Conservation (phyloP, 768 basidiomycete species). For the Kwoniella heveanensis region DNA sequence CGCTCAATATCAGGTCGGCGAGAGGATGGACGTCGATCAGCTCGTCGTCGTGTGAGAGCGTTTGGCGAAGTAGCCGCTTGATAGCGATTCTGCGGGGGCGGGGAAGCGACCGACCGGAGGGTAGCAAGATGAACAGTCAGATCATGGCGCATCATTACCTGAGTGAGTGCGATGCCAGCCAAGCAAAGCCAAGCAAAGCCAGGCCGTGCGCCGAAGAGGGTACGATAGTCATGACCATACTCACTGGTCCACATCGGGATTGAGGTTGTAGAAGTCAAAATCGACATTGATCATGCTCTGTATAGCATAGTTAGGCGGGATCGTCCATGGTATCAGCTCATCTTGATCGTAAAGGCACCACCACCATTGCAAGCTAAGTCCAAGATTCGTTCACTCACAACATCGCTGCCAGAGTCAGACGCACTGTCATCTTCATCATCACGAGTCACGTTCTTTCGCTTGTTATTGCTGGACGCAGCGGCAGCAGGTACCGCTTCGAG, state of each 20-base stretch:
- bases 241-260: slow-evolving; percentile 77
- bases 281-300: slow-evolving; percentile 77
- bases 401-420: slow-evolving; percentile 51
- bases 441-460: slow-evolving; percentile 48
- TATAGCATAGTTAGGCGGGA: too few relatives aligned
- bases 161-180: too few relatives aligned
- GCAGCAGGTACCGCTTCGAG: slow-evolving; percentile 35
- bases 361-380: too few relatives aligned
- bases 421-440: slow-evolving; percentile 49
- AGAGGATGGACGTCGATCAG: slow-evolving; percentile 71
- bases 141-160: too few relatives aligned
- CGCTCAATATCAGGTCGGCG: slow-evolving; percentile 74
- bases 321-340: too few relatives aligned
- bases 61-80: slow-evolving; percentile 59
- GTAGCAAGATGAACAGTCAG: too few relatives aligned
- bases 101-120: background rate
- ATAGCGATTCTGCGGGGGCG: slow-evolving; percentile 59
- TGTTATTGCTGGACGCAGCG: slow-evolving; percentile 18
- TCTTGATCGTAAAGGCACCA: too few relatives aligned
- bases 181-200: too few relatives aligned
- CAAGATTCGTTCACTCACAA: slow-evolving; percentile 36
- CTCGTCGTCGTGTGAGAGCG: slow-evolving; percentile 78
- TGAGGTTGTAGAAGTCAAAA: slow-evolving; percentile 92
- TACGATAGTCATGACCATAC: too few relatives aligned
- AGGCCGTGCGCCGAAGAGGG: too few relatives aligned